Evolutionary conservation across 2,329 filamentous ascomycete genomes (phyloP).

Genomic region (Kalaharituber pfeilii): DNA sequence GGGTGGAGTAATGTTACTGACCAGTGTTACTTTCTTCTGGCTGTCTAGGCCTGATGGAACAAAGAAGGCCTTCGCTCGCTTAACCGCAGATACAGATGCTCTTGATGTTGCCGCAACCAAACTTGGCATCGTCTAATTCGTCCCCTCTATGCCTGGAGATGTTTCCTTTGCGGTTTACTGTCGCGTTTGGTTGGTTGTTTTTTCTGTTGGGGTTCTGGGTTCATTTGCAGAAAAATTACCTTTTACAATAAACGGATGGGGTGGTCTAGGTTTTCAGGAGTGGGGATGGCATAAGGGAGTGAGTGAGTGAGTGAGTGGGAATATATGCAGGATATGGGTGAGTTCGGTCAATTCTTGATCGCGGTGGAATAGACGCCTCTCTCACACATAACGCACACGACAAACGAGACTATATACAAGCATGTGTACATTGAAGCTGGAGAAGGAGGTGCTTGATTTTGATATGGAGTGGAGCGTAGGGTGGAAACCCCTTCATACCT

Average conservation of each 20-base stretch:
- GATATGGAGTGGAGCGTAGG: too few relatives aligned
- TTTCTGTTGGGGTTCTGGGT: slow-evolving; percentile 1
- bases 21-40: not conserved
- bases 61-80: slow-evolving; percentile 97
- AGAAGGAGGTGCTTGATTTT: not conserved
- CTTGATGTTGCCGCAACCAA: slow-evolving; percentile 99
- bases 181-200: not conserved
- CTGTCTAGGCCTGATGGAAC: slow-evolving; percentile 66
- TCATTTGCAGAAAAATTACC: not conserved
- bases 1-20: slow-evolving; percentile 13
- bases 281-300: not conserved
- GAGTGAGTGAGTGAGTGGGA: too few relatives aligned
- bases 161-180: not conserved
- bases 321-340: too few relatives aligned
- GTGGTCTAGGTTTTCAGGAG: not conserved
- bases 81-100: slow-evolving; percentile 92
- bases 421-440: not conserved
- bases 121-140: slow-evolving; percentile 80
- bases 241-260: not conserved
- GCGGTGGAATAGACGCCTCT: too few relatives aligned
- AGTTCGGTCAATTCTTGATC: too few relatives aligned
- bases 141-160: slow-evolving; percentile 12
- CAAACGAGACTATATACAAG: not conserved
- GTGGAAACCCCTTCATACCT: too few relatives aligned
- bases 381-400: not conserved